Evolutionary conservation across 2,329 filamentous ascomycete genomes (phyloP).

Genomic region (Chaetoscypha palmicola): DNA sequence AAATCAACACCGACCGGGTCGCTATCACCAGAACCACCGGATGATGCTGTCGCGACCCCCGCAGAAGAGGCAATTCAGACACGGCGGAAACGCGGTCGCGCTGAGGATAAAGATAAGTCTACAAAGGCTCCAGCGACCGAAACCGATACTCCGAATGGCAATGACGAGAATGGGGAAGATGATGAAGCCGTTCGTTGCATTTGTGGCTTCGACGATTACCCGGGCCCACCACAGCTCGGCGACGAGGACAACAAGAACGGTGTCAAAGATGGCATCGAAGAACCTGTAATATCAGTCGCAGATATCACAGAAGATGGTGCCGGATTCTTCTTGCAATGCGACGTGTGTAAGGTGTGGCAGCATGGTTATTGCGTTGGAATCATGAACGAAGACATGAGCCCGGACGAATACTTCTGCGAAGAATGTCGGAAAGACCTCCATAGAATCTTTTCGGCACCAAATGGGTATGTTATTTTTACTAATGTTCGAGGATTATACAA

Average conservation of each 20-base stretch:
- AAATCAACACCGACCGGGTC: conserved; percentile 71
- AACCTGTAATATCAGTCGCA: conserved; percentile 49
- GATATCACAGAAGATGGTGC: conserved; percentile 67
- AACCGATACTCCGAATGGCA: conserved; percentile 45
- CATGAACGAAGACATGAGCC: conserved; percentile 85
- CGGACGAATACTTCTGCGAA: conserved; percentile 97
- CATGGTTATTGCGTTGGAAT: conserved; percentile 97
- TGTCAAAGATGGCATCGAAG: conserved; percentile 50
- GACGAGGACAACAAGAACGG: conserved; percentile 47
- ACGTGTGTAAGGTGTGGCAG: conserved; percentile 97
- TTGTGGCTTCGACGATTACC: conserved; percentile 91
- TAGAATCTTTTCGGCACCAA: conserved; percentile 69
- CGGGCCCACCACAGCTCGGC: conserved; percentile 60
- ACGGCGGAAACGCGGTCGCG: conserved; percentile 67
- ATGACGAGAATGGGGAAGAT: conserved; percentile 66
- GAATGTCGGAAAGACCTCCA: conserved; percentile 88
- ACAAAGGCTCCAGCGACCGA: conserved; percentile 44
- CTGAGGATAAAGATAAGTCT: conserved; percentile 27
- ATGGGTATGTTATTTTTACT: conserved; percentile 60
- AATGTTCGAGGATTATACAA: conserved; percentile 17
- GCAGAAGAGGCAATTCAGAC: conserved; percentile 61
- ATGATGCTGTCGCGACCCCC: conserved; percentile 47
- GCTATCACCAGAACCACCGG: conserved; percentile 60
- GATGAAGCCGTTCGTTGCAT: conserved; percentile 95
- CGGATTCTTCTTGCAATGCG: conserved; percentile 96